Evolutionary conservation across 2,329 filamentous ascomycete species (phyloP), one percentile per base, ranked within the genome.

Genomic region (Aspergillus udagawae): DNA sequence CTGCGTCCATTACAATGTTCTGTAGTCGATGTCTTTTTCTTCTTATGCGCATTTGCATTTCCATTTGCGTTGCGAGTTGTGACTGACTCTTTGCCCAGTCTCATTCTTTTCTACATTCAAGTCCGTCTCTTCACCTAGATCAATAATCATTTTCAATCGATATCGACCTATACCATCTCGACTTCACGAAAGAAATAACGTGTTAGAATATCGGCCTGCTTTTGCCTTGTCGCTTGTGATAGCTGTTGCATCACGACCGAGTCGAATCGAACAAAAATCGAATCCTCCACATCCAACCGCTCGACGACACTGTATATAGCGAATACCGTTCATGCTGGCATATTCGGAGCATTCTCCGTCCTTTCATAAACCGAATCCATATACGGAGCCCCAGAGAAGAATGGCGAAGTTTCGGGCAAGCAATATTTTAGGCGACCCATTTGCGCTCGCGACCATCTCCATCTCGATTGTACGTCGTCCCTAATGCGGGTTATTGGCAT

Each of bases 401-500:
- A 81, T 78, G 77, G 74, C 79, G 63, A 78, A 76, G 67, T 87
- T 96, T 75, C 88, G 85, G 75, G 76, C 92, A 75, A 90, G 90
- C 73, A 95, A 97, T 77, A 92, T 99, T 67, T 83, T 97, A 60
- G 94, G 94, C 68, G 93, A 99, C 77, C 94, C 94, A 5, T 97
- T 99, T 76, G 92, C 93, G 59, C 84, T 99, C 59, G 92, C 92
- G 55, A 97, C 94, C 38, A 86, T 96, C 63, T 97, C 93, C 57
- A 97, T 97, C 74, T 86, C 89, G 62, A 82, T 90, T 71, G 93
- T 97, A 85, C 75, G 91, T 84, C 23, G 32, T 45, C 41, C 47
- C 29, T 42, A 20, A 32, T 28, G 48, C 12, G 8, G 27, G 12
- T 17, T 21, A 10, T 8, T 44, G 23, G 25, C 41, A 7, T 10